These are phyloP conservation scores for Xerocomellus intermedius DNA, from an alignment of 768 basidiomycete species.

Conservation along the genomic window DNA sequence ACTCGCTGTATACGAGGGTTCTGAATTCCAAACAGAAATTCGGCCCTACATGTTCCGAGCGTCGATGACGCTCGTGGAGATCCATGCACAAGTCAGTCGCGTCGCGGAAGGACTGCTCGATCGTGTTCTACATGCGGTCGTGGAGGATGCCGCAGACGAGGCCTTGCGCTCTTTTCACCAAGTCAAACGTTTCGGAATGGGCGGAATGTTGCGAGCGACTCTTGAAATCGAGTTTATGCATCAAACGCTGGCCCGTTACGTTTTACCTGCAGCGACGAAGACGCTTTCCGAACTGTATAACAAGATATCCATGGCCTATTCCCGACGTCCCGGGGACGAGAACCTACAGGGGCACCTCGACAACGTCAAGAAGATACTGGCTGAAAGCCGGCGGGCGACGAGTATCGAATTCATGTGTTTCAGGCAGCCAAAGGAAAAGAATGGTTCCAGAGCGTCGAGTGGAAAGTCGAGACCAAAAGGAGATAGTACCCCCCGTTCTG, in stretches of 20 bases:
- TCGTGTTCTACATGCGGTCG: constrained; percentile 75
- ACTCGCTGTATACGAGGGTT: background rate
- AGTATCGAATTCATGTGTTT: constrained; percentile 96
- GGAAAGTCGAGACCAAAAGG: constrained; percentile 21
- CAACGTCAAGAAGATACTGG: constrained; percentile 85
- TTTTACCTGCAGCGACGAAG: constrained; percentile 75
- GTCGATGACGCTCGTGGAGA: constrained; percentile 82
- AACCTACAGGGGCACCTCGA: constrained; percentile 87
- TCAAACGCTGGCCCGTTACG: constrained; percentile 88
- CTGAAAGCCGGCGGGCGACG: constrained; percentile 85
- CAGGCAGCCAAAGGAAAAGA: constrained; percentile 59
- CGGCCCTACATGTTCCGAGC: constrained; percentile 91
- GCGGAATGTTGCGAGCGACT: constrained; percentile 96
- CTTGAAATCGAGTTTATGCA: constrained; percentile 99
- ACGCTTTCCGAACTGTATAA: constrained; percentile 91
- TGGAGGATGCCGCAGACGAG: constrained; percentile 80
- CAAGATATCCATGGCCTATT: constrained; percentile 91
- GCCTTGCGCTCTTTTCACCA: constrained; percentile 84
- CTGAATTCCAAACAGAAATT: constrained; percentile 59
- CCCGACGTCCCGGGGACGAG: constrained; percentile 79
- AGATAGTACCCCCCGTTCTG: constrained; percentile 14
- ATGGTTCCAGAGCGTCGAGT: constrained; percentile 13
- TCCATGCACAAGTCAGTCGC: constrained; percentile 87
- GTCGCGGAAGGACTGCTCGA: constrained; percentile 78
- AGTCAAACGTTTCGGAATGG: constrained; percentile 93